Evolutionary conservation across 1,284 basidiomycete genomes (phyloP).

Genomic region (Boletus smithii): DNA sequence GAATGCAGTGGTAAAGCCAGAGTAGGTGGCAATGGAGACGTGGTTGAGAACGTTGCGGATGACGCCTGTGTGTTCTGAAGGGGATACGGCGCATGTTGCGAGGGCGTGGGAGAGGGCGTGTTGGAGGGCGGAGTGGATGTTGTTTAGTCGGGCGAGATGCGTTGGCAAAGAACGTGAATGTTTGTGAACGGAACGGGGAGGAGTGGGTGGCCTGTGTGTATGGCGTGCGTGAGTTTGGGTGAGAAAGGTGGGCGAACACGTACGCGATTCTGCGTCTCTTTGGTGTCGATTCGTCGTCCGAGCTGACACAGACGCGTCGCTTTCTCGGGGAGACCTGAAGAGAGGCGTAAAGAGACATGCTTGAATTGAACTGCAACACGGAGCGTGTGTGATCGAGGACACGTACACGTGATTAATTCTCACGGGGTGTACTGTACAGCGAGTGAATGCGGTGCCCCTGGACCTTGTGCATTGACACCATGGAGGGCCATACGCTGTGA

Average conservation of each 20-base stretch:
- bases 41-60: conserved; percentile 77
- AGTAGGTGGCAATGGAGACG: conserved; percentile 63
- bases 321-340: conserved; percentile 60
- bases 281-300: conserved; percentile 59
- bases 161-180: conserved; percentile 46
- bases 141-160: conserved; percentile 57
- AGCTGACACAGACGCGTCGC: conserved; percentile 50
- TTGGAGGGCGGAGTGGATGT: conserved; percentile 64
- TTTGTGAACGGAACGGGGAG: conserved; percentile 47
- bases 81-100: conserved; percentile 75
- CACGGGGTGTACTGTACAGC: no score
- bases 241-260: conserved; percentile 15
- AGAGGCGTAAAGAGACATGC: conserved; percentile 24
- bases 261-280: conserved; percentile 62
- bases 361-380: not conserved
- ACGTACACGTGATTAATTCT: conserved; percentile 31
- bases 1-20: conserved; percentile 61
- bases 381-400: conserved; percentile 24
- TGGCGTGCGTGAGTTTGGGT: not conserved
- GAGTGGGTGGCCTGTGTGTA: conserved; percentile 49
- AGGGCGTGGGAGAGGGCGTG: conserved; percentile 79
- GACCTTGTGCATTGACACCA: no score
- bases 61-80: conserved; percentile 68
- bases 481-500: conserved; percentile 26
- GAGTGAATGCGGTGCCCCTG: no score